Evolutionary conservation across 495 filamentous ascomycete species (phyloP).

Genomic region (Aspergillus egyptiacus): DNA sequence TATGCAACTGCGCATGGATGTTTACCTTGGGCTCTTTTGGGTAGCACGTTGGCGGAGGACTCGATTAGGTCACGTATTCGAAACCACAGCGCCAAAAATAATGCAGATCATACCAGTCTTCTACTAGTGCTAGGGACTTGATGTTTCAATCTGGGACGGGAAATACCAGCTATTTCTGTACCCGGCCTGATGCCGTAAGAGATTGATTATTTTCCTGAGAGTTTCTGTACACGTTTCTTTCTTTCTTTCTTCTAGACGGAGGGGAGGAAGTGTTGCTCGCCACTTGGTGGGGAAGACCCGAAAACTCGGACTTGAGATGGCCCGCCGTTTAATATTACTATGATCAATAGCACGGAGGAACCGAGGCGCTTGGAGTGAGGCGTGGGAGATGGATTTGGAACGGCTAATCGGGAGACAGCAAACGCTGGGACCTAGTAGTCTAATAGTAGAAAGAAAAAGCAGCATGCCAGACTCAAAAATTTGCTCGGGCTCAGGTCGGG

Average conservation of each 20-base stretch:
- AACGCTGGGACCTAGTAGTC: background rate
- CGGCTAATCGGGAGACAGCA: background rate
- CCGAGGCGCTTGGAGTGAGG: conserved; percentile 3
- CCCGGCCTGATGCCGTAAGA: too few species aligned
- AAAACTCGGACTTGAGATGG: conserved; percentile 3
- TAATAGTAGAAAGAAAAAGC: background rate
- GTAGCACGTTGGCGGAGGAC: conserved; percentile 10
- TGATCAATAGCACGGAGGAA: background rate
- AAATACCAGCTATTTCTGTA: background rate
- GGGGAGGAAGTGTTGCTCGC: conserved; percentile 3
- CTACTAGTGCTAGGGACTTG: background rate
- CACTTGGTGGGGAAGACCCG: conserved; percentile 12
- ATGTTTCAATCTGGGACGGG: background rate
- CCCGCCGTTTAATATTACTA: background rate
- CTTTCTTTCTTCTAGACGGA: background rate
- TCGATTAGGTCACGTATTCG: too few species aligned
- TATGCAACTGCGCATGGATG: background rate
- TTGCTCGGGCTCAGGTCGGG: background rate
- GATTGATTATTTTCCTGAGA: too few species aligned
- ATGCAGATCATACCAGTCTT: background rate
- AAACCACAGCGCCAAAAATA: conserved; percentile 9
- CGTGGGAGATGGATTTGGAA: background rate
- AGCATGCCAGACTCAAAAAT: conserved; percentile 1
- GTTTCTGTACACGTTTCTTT: background rate
- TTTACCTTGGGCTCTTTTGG: conserved; percentile 9